Conservation (phyloP, 1,284 basidiomycete species). For the Singerocomus inundabilis region DNA sequence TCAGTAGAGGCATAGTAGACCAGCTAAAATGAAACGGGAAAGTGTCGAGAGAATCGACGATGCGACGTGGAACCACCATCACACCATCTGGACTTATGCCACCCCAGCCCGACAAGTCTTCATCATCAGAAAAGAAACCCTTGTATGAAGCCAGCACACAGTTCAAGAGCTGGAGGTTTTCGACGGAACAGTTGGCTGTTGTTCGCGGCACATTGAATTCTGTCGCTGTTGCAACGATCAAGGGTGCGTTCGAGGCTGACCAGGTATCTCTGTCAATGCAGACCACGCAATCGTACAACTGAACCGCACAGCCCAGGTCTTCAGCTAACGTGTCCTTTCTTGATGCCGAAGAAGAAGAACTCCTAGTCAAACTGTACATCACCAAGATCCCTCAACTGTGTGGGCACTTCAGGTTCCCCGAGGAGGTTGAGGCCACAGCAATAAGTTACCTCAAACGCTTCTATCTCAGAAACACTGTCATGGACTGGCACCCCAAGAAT, state of each 20-base stretch:
- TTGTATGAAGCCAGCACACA: constrained; percentile 86
- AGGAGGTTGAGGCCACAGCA: constrained; percentile 91
- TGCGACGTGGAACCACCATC: no score
- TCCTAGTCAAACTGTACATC: constrained; percentile 88
- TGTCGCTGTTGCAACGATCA: constrained; percentile 73
- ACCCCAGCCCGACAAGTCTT: neutral
- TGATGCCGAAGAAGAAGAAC: constrained; percentile 79
- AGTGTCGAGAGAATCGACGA: no score
- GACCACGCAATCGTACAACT: constrained; percentile 11
- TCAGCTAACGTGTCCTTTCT: constrained; percentile 20
- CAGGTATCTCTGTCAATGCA: constrained; percentile 52
- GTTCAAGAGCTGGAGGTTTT: constrained; percentile 86
- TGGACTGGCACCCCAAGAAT: constrained; percentile 99
- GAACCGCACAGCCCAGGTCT: constrained; percentile 25
- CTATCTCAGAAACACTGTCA: constrained; percentile 96
- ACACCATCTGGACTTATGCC: neutral
- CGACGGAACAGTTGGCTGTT: constrained; percentile 56
- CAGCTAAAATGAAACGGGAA: no score
- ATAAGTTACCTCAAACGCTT: constrained; percentile 93
- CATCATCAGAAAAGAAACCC: constrained; percentile 24
- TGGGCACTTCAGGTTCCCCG: constrained; percentile 82
- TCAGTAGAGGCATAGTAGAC: no score
- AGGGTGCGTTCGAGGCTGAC: constrained; percentile 74
- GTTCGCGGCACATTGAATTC: constrained; percentile 68
- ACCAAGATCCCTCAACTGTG: constrained; percentile 86